These are phyloP conservation scores for Aurifilum marmelostoma DNA, from an alignment of 2,329 filamentous ascomycete genomes.

Conservation along the genomic window DNA sequence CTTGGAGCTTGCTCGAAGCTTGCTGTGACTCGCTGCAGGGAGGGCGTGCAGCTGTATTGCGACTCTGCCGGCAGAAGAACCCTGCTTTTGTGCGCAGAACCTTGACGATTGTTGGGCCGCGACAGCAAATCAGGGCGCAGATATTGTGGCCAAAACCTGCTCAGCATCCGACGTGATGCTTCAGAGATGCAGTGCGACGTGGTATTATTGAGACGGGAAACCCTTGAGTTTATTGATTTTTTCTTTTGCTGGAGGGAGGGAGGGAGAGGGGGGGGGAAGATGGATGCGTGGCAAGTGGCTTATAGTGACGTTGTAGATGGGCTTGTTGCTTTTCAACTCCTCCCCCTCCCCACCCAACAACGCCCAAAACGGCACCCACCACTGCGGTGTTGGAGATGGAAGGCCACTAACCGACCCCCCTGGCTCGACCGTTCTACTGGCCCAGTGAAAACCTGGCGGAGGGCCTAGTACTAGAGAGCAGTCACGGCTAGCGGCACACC, in stretches of 20 bases:
- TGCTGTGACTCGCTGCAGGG: background rate
- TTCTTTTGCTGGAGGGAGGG: background rate
- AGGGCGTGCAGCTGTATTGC: background rate
- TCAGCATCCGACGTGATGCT: background rate
- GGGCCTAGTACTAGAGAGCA: background rate
- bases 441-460: background rate
- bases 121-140: background rate
- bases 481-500: background rate
- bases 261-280: too few species aligned
- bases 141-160: background rate
- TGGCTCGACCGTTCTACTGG: background rate
- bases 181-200: background rate
- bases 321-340: too few species aligned
- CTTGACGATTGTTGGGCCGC: background rate
- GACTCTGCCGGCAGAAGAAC: background rate
- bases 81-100: slow-evolving; percentile 1
- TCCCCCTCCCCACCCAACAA: too few species aligned
- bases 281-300: too few species aligned
- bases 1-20: background rate
- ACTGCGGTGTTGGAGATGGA: background rate
- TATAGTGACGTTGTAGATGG: slow-evolving; percentile 2
- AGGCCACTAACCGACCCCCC: background rate
- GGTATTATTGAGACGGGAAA: background rate
- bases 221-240: background rate
- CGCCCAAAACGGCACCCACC: too few species aligned